phyloP scores from a whole-genome alignment of 1,284 basidiomycete species.

The Limonomyces culmigenus region DNA sequence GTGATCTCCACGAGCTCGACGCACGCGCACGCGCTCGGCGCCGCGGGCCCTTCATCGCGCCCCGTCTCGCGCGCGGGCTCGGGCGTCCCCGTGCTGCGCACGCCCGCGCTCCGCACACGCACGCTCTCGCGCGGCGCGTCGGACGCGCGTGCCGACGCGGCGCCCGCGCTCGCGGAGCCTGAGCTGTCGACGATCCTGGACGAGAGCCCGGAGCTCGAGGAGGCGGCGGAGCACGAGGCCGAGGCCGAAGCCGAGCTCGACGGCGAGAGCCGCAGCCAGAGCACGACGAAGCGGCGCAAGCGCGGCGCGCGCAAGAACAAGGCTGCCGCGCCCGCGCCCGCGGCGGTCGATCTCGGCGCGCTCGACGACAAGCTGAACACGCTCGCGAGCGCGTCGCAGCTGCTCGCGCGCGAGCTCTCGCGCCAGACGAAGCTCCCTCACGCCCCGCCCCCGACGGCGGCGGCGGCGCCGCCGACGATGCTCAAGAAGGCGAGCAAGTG shows the following conservation, averaged over 20 bases:
- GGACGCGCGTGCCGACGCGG: not conserved
- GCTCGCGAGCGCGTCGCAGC: constrained; percentile 66
- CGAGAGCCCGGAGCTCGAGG: constrained; percentile 23
- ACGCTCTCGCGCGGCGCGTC: constrained; percentile 2
- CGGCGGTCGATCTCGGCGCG: constrained; percentile 6
- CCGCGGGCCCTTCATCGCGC: constrained; percentile 40
- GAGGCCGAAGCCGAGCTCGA: constrained; percentile 19
- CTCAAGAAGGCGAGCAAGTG: constrained; percentile 67
- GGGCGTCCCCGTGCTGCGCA: not conserved
- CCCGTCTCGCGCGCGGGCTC: constrained; percentile 1
- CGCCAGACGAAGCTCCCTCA: constrained; percentile 17
- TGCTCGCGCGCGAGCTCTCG: constrained; percentile 71
- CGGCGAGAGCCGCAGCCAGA: constrained; percentile 32
- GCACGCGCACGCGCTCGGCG: constrained; percentile 36
- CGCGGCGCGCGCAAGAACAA: constrained; percentile 64
- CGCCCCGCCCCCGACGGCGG: not conserved
- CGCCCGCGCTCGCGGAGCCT: not conserved
- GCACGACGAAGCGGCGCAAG: constrained; percentile 61
- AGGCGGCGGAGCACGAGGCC: constrained; percentile 19
- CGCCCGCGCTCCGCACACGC: constrained; percentile 2
- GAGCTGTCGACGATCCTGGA: constrained; percentile 35
- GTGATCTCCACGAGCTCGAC: constrained; percentile 29
- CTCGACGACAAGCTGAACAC: constrained; percentile 45
- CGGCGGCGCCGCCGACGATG: constrained; percentile 9
- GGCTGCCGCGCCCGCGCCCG: constrained; percentile 17